Base-by-base conservation (phyloP, 2,329 filamentous ascomycete species). In the Colletotrichum acutatum region DNA sequence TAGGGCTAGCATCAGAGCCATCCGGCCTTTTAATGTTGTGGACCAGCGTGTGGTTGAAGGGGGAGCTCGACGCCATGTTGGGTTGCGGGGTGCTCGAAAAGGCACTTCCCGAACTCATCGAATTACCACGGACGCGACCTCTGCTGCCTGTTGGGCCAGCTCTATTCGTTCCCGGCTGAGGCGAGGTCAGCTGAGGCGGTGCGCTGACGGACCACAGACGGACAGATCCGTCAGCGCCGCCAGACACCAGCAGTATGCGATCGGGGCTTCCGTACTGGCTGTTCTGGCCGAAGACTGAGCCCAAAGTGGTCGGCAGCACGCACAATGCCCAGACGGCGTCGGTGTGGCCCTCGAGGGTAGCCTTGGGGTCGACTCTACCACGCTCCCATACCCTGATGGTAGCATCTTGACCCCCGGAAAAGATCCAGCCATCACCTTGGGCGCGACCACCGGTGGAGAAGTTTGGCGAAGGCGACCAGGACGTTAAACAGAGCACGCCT, bases 241-340 rank as follows among this genome's bases (percentile, higher is more conserved):
- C 97, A 6, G 95, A 97, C 3, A 92, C 96, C n/a, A 99, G 88
- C 32, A 98, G 84, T 63, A 98, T 94, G 22, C 96, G 90, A 79
- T 98, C 97, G 1, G 95, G 86, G 11, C 91, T 93, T 34, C 95
- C 96, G 78, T 94, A 94, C 56, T 91, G 89, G 79, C 87, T 93
- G 73, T 89, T 89, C 67, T 90, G 91, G 19, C 95, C 95, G 79
- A 98, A 97, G 2, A 98, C 89, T 32, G 92, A 87, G 3, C 93
- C 94, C 22, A 95, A 88, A 0, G 94, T 96, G 3, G 94, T 91
- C 4, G 97, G 97, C 3, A 99, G 89, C 16, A 98, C 95, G 79
- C 95, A 98, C 3, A 99, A 89, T 3, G 95, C 93, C 97, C 97
- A 99, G 5, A 99, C 95, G 4, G 95, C 95, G 85, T 99, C 97